Evolutionary conservation across 345 rosid genomes (phyloP), one percentile per base, ranked within the genome.

Genomic region (Populus simonii): DNA sequence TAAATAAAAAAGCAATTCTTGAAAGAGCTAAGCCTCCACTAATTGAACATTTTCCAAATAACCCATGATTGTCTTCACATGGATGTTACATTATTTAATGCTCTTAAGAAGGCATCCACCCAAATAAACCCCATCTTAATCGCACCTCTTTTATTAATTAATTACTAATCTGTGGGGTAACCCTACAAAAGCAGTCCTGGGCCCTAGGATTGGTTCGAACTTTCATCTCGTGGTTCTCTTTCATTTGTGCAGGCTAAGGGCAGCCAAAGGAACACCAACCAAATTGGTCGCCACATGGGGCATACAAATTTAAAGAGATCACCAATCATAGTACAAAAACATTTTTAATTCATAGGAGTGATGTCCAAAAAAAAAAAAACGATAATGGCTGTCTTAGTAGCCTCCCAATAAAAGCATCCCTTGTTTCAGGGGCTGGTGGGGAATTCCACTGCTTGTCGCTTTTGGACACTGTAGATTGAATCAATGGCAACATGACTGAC

Each of bases 241-340:
- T 23, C 10, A 18, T 29, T 62, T 63, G n/a, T 5, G 12, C 25
- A 65, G 72, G 23, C 47, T 65, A 69, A 75, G 78, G 85, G 83
- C 84, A 71, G 81, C 80, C 78, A 8, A 49, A 78, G 84, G 84
- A 85, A 74, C 75, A 80, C 84, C 80, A 74, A 23, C 78, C 83
- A 80, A 81, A 83, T 57, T 80, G 88, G 85, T 84, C 83, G 83
- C 85, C 89, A 80, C 88, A 78, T 78, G 88, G 87, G 81, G 78
- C 47, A 49, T 75, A 70, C 69, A 76, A 73, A 31, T 45, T 23
- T 18, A 49, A 55, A 66, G 22, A n/a, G 47, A 72, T 80, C 15
- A 10, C 66, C 81, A 84, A 82, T 73, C 76, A 80, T 68, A 66
- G 27, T 61, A 47, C 75, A 67, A 71, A 15, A 65, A 13, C 29